Evolutionary conservation across 1,284 basidiomycete species (phyloP).

Genomic region (Ustilago crameri): DNA sequence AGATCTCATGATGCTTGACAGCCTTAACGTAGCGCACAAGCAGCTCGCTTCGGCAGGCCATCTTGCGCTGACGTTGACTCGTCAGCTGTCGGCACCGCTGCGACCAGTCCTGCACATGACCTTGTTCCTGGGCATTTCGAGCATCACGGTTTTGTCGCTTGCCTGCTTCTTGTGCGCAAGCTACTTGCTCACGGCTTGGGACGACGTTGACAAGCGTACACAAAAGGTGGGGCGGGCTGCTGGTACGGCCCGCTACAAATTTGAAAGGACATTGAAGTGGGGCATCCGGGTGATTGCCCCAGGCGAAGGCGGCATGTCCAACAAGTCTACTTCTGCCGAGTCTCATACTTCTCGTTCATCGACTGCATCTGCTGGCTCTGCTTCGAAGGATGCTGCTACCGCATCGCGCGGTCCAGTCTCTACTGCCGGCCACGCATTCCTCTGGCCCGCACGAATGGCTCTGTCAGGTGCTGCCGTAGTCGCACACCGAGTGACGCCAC

Average conservation of each 20-base stretch:
- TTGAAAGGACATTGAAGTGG: conserved; percentile 47
- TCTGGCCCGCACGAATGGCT: conserved; percentile 40
- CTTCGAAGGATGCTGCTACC: neutral
- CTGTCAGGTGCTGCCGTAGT: conserved; percentile 20
- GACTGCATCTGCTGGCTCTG: neutral
- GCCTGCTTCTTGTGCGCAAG: conserved; percentile 52
- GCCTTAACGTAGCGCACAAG: conserved; percentile 54
- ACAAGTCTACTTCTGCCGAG: neutral
- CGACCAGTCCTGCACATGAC: conserved; percentile 57
- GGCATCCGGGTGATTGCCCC: conserved; percentile 43
- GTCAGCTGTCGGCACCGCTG: conserved; percentile 54
- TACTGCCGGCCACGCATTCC: conserved; percentile 9
- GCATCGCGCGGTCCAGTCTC: conserved; percentile 1
- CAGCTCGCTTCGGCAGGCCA: conserved; percentile 55
- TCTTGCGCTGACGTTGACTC: conserved; percentile 54
- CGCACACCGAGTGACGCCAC: conserved; percentile 21
- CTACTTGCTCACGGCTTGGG: conserved; percentile 58
- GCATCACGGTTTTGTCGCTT: conserved; percentile 51
- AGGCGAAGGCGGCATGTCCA: conserved; percentile 1
- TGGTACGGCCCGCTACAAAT: conserved; percentile 28
- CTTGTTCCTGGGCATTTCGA: conserved; percentile 57
- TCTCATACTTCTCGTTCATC: conserved; percentile 4
- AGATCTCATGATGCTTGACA: conserved; percentile 46
- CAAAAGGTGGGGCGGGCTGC: conserved; percentile 39
- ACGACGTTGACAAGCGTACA: conserved; percentile 48